Base-by-base conservation (phyloP, 345 rosid genomes). In the Lagerstroemia speciosa region DNA sequence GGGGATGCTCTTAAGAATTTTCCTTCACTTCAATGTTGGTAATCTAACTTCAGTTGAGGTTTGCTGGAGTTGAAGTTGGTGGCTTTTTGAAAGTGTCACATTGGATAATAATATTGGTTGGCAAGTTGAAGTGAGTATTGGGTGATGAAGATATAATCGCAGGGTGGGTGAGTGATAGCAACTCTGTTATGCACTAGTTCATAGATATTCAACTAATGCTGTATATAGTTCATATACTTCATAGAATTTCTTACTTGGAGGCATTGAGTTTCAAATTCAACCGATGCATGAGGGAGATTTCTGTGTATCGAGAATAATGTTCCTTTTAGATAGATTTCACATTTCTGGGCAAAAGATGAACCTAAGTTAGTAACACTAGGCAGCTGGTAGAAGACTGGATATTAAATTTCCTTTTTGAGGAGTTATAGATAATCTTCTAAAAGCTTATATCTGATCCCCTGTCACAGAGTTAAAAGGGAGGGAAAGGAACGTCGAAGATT, bases 401-500 rank as follows among this genome's bases (percentile, higher is more conserved):
- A 45, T 11, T 2, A 4, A 45, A 53, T 7, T 53, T 53, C 60
- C 1, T 53, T 24, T 24, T 11, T 10, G 6, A 6, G 24, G 55
- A 19, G 60, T n/a, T 24, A 8, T 53, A 7, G 5, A n/a, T 12
- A 22, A n/a, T 53, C 53, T 48, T 48, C 24, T 53, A 53, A 53
- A 53, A 53, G 30, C 60, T 8, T 53, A 53, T n/a, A 53, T 24
- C 1, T 53, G 9, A n/a, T 53, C 2, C 60, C 30, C 6, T 53
- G 15, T 53, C 60, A 20, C 69, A 91, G 97, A 76, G 72, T 84
- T 75, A 32, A 71, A 62, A 87, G 86, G 9, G 93, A 91, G 78
- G 81, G 87, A 79, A 94, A 91, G 82, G 96, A 88, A 73, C 82
- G 79, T 5, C 87, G 88, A 38, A 86, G 83, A 75, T 62, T 62